Base-by-base conservation (phyloP, 1,139 yeast species). In the Scheffersomyces titani region DNA sequence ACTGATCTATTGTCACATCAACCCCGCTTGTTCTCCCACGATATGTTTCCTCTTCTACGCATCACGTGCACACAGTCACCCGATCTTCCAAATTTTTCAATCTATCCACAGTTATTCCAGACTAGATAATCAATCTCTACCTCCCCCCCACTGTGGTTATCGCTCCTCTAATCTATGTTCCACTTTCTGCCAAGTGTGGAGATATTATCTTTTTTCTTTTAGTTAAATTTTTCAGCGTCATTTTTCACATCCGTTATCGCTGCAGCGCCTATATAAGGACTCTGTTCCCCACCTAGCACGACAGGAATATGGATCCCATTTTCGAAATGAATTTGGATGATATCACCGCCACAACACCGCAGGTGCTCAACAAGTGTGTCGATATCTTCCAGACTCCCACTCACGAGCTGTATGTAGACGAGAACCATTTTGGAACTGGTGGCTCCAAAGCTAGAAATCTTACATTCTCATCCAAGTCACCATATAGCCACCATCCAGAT, bases 281-380 rank as follows among this genome's bases (percentile, higher is more conserved):
- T 30, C 16, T 30, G 40, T 30, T 30, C 16, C 40, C 16, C 40
- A 30, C 40, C 24, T 30, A 30, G 40, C 40, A 11, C 16, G 9
- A 30, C 40, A 9, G 7, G 40, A 30, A 36, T n/a, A 57, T 56
- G 60, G 51, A 53, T 52, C 19, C 51, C 6, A 44, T 53, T n/a
- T 52, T 54, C 40, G 49, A 46, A n/a, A 46, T 55, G 60, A 57
- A 53, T 52, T 60, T 62, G 61, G 66, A 62, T 19, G 66, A 64
- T 6, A 54, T 63, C 19, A 55, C 63, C 9, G 57, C 63, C 11
- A 59, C 59, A 21, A 74, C 81, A 3, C 72, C 77, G 1, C 66
- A 68, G 51, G 70, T 77, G 3, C 64, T 77, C 16, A 65, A 68
- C 54, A 71, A 70, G 49, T 77, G 77, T 56, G 60, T 74, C 9